phyloP scores from a whole-genome alignment of 768 basidiomycete species.

The Mycena floridula region DNA sequence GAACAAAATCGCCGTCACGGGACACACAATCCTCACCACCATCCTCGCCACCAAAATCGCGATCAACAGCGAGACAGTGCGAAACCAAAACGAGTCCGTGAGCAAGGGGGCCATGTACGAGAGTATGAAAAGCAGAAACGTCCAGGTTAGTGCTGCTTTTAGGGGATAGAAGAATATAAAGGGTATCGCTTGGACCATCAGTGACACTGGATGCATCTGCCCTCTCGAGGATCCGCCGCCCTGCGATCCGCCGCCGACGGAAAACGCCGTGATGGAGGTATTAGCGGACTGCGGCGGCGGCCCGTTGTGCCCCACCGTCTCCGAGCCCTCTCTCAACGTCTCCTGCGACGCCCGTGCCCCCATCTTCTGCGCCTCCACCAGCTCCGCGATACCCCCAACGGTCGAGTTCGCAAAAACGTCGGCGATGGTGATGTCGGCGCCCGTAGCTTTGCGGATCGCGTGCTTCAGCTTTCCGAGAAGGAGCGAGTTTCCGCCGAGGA shows the following conservation, averaged over 20 bases:
- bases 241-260: no score
- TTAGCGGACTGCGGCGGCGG: slow-evolving; percentile 2
- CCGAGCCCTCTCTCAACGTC: slow-evolving; percentile 10
- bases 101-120: slow-evolving; percentile 25
- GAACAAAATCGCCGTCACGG: slow-evolving; percentile 33
- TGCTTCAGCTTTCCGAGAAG: slow-evolving; percentile 41
- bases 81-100: slow-evolving; percentile 25
- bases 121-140: slow-evolving; percentile 31
- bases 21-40: slow-evolving; percentile 27
- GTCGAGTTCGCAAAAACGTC: slow-evolving; percentile 36
- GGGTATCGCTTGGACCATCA: slow-evolving; percentile 36
- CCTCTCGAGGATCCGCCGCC: no score
- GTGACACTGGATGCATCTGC: slow-evolving; percentile 29
- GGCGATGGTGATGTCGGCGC: slow-evolving; percentile 29
- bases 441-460: slow-evolving; percentile 31
- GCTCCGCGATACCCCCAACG: slow-evolving; percentile 31
- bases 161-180: slow-evolving; percentile 38
- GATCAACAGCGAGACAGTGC: slow-evolving; percentile 25
- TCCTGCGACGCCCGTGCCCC: no score
- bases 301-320: slow-evolving; percentile 4
- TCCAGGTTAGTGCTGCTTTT: slow-evolving; percentile 36
- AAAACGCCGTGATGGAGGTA: slow-evolving; percentile 8
- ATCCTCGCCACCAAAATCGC: slow-evolving; percentile 30
- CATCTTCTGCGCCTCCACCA: no score
- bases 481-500: slow-evolving; percentile 38